These are phyloP conservation scores for Trichoderma guizhouense DNA, from an alignment of 2,329 filamentous ascomycete genomes.

Conservation along the genomic window DNA sequence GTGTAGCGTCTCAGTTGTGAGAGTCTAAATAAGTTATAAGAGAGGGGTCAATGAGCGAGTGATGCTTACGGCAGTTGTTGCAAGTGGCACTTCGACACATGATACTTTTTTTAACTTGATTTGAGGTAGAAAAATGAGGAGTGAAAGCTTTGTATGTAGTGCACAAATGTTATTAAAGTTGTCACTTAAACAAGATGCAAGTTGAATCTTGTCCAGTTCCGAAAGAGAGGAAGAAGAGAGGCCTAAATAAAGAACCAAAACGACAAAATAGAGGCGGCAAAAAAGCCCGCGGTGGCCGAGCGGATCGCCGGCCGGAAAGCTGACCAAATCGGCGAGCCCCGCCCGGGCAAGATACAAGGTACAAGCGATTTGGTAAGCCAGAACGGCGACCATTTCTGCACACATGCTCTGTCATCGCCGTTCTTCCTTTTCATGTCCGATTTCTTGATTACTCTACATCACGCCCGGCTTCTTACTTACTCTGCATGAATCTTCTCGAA, in stretches of 20 bases:
- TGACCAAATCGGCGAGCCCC: constrained; percentile 3
- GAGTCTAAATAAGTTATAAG: neutral
- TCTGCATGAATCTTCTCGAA: neutral
- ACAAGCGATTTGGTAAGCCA: neutral
- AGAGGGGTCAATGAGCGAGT: neutral
- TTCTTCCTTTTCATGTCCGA: neutral
- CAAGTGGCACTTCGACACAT: constrained; percentile 68
- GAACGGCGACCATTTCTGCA: neutral
- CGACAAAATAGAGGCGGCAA: neutral
- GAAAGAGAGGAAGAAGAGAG: neutral
- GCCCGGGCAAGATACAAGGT: neutral
- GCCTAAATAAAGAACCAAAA: neutral
- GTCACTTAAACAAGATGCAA: neutral
- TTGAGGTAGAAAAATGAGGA: neutral
- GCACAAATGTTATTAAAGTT: neutral
- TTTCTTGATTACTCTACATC: neutral
- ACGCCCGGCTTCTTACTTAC: neutral
- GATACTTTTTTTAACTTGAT: neutral
- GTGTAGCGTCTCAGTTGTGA: neutral
- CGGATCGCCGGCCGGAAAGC: neutral
- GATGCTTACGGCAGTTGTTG: constrained; percentile 57
- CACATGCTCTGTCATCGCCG: neutral
- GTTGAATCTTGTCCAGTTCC: neutral
- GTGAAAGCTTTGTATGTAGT: neutral
- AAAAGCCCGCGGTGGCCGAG: neutral